Base-by-base conservation (phyloP, 129 eudicot species). In the Silybum marianum region DNA sequence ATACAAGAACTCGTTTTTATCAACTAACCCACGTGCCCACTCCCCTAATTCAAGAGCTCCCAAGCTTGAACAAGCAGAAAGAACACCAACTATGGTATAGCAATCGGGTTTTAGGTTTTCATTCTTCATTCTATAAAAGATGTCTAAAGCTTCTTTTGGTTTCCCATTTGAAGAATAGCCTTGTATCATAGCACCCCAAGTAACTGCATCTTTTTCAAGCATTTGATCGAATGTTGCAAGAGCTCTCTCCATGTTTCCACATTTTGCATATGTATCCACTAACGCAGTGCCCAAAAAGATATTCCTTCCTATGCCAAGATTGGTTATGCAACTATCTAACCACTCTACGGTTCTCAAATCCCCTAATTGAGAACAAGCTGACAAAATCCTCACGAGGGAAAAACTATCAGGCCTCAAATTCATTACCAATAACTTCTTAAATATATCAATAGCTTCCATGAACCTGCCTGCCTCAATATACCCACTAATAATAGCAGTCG, bases 101-200 rank as follows among this genome's bases (percentile, higher is more conserved):
- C 92, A 84, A 83, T 94, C 97, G 0, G 90, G 91, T 44, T 74
- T 75, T 58, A 91, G 32, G 75, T 86, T 78, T 63, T 90, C 85
- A 32, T 71, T 80, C 60, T 78, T 87, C 98, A 94, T 94, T 67
- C 23, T 73, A 23, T 84, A 68, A 16, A 94, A 92, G 10, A 92
- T 42, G 75, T 94, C 98, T 60, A 94, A 21, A 26, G 96, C 97
- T 88, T 94, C 97, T 83, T 88, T 91, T 0, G 97, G 95, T 70
- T 82, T 83, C 65, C 96, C 96, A 77, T 94, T 94, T 9, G 96
- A 86, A 7, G 93, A 96, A 83, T 91, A 94, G 24, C 97, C 98
- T 46, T 92, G 97, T 73, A 94, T 86, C 97, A 94, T 90, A 7
- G 98, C 88, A 86, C 95, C 91, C 93, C 96, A 94, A 13, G 95